phyloP scores from a whole-genome alignment of 1,139 yeast species.

The Suhomyces ambrosiae region DNA sequence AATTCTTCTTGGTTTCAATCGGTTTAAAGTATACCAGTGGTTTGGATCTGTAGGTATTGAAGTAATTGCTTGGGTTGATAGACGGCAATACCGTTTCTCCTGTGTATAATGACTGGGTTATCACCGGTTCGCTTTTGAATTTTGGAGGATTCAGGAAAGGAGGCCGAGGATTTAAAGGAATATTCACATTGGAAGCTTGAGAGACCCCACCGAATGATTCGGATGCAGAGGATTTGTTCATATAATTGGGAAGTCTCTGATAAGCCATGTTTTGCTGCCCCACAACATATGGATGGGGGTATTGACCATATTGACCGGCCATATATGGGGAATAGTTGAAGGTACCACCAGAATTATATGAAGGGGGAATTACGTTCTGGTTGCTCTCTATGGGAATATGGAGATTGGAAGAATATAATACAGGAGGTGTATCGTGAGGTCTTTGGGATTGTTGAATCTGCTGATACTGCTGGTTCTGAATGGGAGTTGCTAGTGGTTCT shows the following conservation, averaged over 20 bases:
- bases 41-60: slow-evolving; percentile 1
- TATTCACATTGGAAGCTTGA: too few relatives aligned
- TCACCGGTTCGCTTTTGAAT: slow-evolving; percentile 12
- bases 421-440: slow-evolving; percentile 10
- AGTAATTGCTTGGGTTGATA: background rate
- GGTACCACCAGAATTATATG: background rate
- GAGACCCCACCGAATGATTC: too few relatives aligned
- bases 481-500: too few relatives aligned
- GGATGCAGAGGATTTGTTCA: slow-evolving; percentile 1
- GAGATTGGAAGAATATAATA: slow-evolving; percentile 10
- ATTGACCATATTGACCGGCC: slow-evolving; percentile 5
- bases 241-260: slow-evolving; percentile 5
- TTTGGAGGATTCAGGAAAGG: slow-evolving; percentile 11
- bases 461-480: too few relatives aligned
- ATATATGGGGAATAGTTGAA: slow-evolving; percentile 4
- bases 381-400: slow-evolving; percentile 12
- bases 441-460: background rate
- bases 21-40: slow-evolving; percentile 32
- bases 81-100: background rate
- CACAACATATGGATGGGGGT: slow-evolving; percentile 2
- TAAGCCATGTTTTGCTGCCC: slow-evolving; percentile 4
- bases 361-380: background rate
- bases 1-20: slow-evolving; percentile 38
- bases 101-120: slow-evolving; percentile 5
- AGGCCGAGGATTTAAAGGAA: slow-evolving; percentile 7